Base-by-base conservation (phyloP, 805 yeast genomes). In the Clavispora asparagi region DNA sequence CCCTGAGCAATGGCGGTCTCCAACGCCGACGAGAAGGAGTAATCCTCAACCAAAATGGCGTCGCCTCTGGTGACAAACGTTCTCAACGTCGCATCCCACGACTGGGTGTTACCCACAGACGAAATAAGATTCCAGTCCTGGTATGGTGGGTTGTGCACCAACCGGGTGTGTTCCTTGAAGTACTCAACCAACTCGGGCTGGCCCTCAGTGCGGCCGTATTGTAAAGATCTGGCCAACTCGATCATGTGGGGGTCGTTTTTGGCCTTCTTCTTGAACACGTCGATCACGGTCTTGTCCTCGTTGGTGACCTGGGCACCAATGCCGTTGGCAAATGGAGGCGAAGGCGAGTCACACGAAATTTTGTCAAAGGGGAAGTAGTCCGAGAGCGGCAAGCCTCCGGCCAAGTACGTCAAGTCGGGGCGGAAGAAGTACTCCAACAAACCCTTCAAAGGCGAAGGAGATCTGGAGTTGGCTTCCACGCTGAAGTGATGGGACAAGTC, bases 321-420 rank as follows among this genome's bases (percentile, higher is more conserved):
- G 45, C 97, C 97, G 27, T 81, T 74, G 12, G 72, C 59, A 63
- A 90, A 92, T 1, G 96, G 95, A 19, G 94, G 85, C 11, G 81
- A 74, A 46, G 96, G 95, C 7, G 89, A 73, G 46, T 79, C 80
- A 12, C 85, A 84, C 19, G 76, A 63, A 47, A 92, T 64, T 54
- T 81, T 79, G 58, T 90, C 88, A 78, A 92, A 88, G 39, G 99
- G 98, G 78, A 92, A 92, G 68, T 87, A 86, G 52, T 86, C 92
- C 25, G 96, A 72, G 63, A 88, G 71, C 12, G 99, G 99, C 57
- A 92, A 78, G 7, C 99, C 99, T 58, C 98, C 99, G 45, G 97
- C 98, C 46, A 92, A 78, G 62, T 90, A 91, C 46, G 89, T 82
- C 61, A 94, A 74, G 44, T 83, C 80, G 30, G 96, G 96, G 52